Evolutionary conservation across 2,329 filamentous ascomycete species (phyloP), one percentile per base, ranked within the genome.

Genomic region (Penicillium frequentans): DNA sequence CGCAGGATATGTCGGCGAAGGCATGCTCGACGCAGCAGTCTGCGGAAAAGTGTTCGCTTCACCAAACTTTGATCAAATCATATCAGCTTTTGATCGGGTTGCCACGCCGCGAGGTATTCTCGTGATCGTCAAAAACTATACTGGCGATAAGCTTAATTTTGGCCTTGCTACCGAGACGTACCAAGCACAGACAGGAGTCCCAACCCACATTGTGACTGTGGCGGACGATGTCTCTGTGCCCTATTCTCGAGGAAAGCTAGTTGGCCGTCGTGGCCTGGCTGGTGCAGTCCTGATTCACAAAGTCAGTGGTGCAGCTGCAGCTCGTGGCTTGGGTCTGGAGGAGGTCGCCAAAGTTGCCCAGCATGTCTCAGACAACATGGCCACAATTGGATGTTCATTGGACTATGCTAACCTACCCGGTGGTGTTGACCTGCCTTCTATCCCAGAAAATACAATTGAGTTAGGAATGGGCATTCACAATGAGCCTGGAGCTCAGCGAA

Each of bases 391-490:
- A 37, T 52, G 49, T 31, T 56, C 55, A 24, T 51, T 56, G 37
- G 55, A 56, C 27, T 53, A 52, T 27, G 49, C 49, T 45, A 52
- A 56, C 21, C 44, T 56, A 14, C 55, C 55, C 5, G 55, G 55
- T 39, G 49, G 35, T 24, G 35, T 29, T 10, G 49, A 57, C 11
- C 49, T 58, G 14, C 49, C 55, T 19, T 55, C 55, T 2, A 49
- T 58, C 21, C 39, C 55, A 1, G 55, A 46, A 19, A 35, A 55
- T 31, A 49, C 49, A 11, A 54, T 60, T 33, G 58, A 58, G 4
- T 19, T 60, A 6, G 58, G 58, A n/a, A 57, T 56, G 44, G 58
- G 58, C 37, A 60, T 60, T 35, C 58, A 60, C 49, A 60, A 60
- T 45, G 58, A 60, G 23, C 58, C 58, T 9, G 58, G 49, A 8